Base-by-base conservation (phyloP, 2,329 filamentous ascomycete species). In the Colletotrichum agaves region DNA sequence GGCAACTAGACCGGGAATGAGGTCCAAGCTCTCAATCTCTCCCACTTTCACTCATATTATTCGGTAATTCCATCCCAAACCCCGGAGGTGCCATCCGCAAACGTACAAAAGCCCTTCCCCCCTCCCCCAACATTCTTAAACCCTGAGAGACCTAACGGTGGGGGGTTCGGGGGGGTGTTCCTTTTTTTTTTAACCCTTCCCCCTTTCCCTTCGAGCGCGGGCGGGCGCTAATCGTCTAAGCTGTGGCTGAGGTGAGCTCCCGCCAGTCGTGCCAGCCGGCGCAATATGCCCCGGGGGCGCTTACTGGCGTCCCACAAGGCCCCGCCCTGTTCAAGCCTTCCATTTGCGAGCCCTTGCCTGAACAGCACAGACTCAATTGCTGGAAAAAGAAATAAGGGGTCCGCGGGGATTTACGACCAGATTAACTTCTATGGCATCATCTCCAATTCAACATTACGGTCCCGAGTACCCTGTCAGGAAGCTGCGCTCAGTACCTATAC, bases 371-470 rank as follows among this genome's bases (percentile, higher is more conserved):
- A 63, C 58, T 55, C 41, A 12, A 23, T 35, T 66, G 21, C 13
- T 23, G 31, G 17, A 15, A 23, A 41, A 60, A 67, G 64, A 41
- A 60, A 67, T 64, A 46, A 55, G 23, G 64, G 64, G 61, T 60
- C 65, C 41, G 55, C 50, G 63, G 63, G 63, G 59, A 57, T 56
- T 41, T 12, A 23, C 44, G 58, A 46, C 61, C 39, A 55, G 53
- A 64, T 47, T 53, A 37, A 49, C 61, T 60, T 67, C 60, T 50
- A 46, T 56, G 53, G 47, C 61, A 68, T 60, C 61, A 68, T 60
- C 65, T 53, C 39, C 47, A 65, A 60, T 68, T 68, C 65, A 49
- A 64, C 46, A 64, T 64, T 65, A 64, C 61, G 43, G 49, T 68
- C 50, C 55, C 31, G 35, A 41, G 21, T 47, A 19, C 60, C 59